Percentiles rank a stretch among this genome's conserved stretches.
Evolutionary conservation across 345 rosid genomes (phyloP).

Genomic region (Syzygium aromaticum): DNA sequence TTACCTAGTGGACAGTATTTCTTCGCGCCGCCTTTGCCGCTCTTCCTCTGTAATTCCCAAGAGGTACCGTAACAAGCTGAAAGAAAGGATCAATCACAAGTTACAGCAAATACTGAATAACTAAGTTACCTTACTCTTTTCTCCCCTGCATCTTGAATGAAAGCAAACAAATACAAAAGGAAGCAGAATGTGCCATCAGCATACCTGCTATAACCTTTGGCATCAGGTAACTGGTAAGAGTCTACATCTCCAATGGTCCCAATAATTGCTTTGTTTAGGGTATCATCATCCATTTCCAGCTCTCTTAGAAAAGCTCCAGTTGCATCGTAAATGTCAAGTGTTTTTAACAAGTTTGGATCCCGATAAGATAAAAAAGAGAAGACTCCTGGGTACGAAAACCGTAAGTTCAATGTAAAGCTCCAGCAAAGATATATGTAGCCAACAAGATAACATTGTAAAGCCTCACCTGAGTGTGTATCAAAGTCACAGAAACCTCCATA

Average conservation of each 20-base stretch:
- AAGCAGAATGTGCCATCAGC: neutral
- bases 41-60: conserved; percentile 85
- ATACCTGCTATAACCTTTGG: conserved; percentile 97
- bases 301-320: conserved; percentile 78
- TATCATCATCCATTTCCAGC: conserved; percentile 75
- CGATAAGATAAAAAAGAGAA: conserved; percentile 86
- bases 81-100: neutral
- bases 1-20: conserved; percentile 89
- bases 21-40: conserved; percentile 73
- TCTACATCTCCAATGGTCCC: conserved; percentile 96
- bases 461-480: conserved; percentile 84
- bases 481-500: conserved; percentile 97
- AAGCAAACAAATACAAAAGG: neutral
- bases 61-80: conserved; percentile 57
- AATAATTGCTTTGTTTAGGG: conserved; percentile 85
- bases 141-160: neutral
- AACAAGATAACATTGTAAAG: neutral
- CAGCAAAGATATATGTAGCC: neutral
- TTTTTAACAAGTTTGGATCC: conserved; percentile 88
- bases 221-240: conserved; percentile 94
- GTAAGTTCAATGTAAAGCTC: neutral
- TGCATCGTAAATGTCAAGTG: conserved; percentile 79
- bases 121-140: neutral
- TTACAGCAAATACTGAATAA: neutral
- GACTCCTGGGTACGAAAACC: conserved; percentile 39